Conservation (phyloP, 768 basidiomycete species). For the Gloeostereum incarnatum region DNA sequence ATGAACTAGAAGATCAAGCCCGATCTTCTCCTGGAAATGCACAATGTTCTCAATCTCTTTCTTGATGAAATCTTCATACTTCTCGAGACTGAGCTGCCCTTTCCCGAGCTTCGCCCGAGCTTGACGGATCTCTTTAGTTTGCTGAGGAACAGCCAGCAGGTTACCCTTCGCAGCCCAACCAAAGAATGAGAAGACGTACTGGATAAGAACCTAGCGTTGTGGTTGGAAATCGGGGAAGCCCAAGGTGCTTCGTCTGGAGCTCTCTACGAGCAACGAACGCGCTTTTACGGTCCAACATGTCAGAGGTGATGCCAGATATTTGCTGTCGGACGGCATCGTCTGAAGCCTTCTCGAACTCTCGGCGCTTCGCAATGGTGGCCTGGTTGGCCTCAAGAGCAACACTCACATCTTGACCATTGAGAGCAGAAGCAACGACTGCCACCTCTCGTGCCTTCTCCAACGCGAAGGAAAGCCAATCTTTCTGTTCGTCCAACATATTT, state of each 20-base stretch:
- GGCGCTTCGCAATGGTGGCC: constrained; percentile 85
- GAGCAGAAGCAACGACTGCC: constrained; percentile 71
- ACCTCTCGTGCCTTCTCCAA: constrained; percentile 94
- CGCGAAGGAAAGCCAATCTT: constrained; percentile 98
- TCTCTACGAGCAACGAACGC: constrained; percentile 83
- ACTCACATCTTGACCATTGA: constrained; percentile 78
- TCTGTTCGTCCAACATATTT: constrained; percentile 80
- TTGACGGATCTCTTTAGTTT: constrained; percentile 98
- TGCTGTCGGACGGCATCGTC: constrained; percentile 95
- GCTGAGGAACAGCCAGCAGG: constrained; percentile 32
- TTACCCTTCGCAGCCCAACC: neutral
- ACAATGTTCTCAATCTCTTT: constrained; percentile 93
- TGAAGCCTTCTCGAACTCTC: constrained; percentile 88
- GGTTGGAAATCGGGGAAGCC: constrained; percentile 95
- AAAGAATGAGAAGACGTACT: constrained; percentile 26
- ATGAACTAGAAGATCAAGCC: constrained; percentile 95
- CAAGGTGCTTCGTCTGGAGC: constrained; percentile 80
- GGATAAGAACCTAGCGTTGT: constrained; percentile 99
- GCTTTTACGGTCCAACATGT: constrained; percentile 80
- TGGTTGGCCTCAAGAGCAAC: constrained; percentile 84
- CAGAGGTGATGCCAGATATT: constrained; percentile 83
- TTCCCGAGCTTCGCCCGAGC: constrained; percentile 95
- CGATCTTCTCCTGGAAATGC: constrained; percentile 94
- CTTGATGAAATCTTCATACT: constrained; percentile 98
- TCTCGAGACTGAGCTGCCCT: constrained; percentile 71